phyloP scores from a whole-genome alignment of 2,329 filamentous ascomycete species.

The Teratosphaeria epicoccoides region DNA sequence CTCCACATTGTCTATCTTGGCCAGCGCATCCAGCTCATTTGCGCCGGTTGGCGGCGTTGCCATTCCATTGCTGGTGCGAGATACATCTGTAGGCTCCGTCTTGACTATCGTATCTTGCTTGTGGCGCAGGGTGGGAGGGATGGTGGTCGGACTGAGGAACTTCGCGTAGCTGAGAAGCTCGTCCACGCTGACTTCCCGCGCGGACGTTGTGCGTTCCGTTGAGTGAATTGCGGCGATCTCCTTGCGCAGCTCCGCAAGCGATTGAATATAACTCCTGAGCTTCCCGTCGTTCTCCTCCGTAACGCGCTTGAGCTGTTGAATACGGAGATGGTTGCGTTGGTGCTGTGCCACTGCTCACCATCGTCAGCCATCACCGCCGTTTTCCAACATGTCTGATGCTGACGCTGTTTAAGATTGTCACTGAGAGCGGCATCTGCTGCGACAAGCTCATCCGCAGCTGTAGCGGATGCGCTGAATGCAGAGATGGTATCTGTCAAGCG shows the following conservation, averaged over 20 bases:
- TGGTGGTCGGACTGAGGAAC: slow-evolving; percentile 68
- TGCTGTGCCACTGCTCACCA: slow-evolving; percentile 52
- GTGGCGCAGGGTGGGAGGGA: slow-evolving; percentile 49
- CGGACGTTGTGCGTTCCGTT: slow-evolving; percentile 35
- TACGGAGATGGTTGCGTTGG: slow-evolving; percentile 61
- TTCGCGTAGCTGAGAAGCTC: slow-evolving; percentile 69
- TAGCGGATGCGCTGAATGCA: slow-evolving; percentile 65
- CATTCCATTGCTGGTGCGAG: slow-evolving; percentile 23
- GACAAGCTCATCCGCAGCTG: slow-evolving; percentile 58
- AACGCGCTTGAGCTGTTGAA: slow-evolving; percentile 57
- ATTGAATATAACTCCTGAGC: slow-evolving; percentile 58
- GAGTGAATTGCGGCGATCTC: slow-evolving; percentile 57
- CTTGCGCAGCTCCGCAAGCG: slow-evolving; percentile 61
- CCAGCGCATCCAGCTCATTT: slow-evolving; percentile 4
- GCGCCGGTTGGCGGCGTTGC: slow-evolving; percentile 15
- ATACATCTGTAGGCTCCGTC: slow-evolving; percentile 3
- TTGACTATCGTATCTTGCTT: slow-evolving; percentile 5
- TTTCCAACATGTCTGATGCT: not conserved
- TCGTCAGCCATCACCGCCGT: not conserved
- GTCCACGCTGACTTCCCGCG: slow-evolving; percentile 50
- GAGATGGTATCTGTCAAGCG: slow-evolving; percentile 68
- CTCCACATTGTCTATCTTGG: slow-evolving; percentile 5
- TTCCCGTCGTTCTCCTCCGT: slow-evolving; percentile 57
- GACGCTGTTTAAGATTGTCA: slow-evolving; percentile 56
- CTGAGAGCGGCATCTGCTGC: slow-evolving; percentile 59